Percentiles rank a stretch among this genome's conserved stretches.
Evolutionary conservation across 2,329 filamentous ascomycete genomes (phyloP).

Genomic region (Sphaerulina vaccinii): DNA sequence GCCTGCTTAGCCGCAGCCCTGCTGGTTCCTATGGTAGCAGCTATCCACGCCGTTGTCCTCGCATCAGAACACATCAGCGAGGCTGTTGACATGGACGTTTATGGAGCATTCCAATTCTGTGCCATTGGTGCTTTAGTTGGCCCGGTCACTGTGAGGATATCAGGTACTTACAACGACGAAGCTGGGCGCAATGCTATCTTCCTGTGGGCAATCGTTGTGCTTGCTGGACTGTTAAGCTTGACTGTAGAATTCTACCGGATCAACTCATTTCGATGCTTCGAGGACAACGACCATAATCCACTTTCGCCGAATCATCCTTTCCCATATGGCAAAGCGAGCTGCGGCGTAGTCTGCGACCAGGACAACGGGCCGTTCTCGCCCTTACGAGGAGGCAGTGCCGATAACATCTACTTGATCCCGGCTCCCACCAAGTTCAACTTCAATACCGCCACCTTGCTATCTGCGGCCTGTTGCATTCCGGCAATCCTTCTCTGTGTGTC

Average conservation of each 20-base stretch:
- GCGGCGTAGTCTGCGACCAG: conserved; percentile 50
- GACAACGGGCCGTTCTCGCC: conserved; percentile 53
- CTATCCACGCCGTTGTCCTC: conserved; percentile 63
- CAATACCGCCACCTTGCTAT: conserved; percentile 59
- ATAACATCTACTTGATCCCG: conserved; percentile 64
- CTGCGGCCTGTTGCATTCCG: conserved; percentile 64
- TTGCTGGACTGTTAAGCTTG: conserved; percentile 61
- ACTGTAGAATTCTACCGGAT: conserved; percentile 64
- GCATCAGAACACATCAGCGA: conserved; percentile 59
- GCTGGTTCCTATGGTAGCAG: conserved; percentile 62
- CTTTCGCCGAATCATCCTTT: conserved; percentile 45
- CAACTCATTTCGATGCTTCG: conserved; percentile 45
- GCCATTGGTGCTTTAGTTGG: conserved; percentile 65
- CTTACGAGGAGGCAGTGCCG: conserved; percentile 55
- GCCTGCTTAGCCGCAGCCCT: conserved; percentile 63
- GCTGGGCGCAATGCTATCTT: conserved; percentile 66
- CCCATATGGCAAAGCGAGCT: conserved; percentile 45
- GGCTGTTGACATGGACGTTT: conserved; percentile 69
- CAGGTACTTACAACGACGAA: conserved; percentile 63
- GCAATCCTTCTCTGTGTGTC: conserved; percentile 61
- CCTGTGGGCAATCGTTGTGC: conserved; percentile 61
- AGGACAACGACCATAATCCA: conserved; percentile 41
- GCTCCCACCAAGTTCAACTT: conserved; percentile 58
- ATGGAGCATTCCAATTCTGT: conserved; percentile 66
- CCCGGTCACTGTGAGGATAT: conserved; percentile 61